Base-by-base conservation (phyloP, 2,329 filamentous ascomycete species). In the Ophiocordyceps australis region DNA sequence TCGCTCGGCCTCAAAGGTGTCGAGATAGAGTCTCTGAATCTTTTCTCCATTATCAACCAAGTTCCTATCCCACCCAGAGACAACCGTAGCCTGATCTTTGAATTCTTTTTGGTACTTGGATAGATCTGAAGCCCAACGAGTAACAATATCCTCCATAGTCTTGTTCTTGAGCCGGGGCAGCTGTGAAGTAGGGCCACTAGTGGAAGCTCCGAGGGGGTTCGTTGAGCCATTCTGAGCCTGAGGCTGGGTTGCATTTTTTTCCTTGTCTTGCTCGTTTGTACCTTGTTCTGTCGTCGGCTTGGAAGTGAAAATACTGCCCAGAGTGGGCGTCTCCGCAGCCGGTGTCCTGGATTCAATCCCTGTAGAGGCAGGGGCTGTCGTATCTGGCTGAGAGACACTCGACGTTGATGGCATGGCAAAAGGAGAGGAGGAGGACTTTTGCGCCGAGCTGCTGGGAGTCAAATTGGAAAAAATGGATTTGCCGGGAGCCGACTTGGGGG, bases 71-170 rank as follows among this genome's bases (percentile, higher is more conserved):
- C 91, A 98, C 23, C 68, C 64, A 9, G 83, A 78, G 10, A 95
- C 81, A 35, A 83, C 77, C 32, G 74, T 67, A 5, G 91, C 86
- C 48, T 95, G 83, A 18, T 76, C 67, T 46, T 91, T 83, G 57
- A 95, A 98, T 31, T 92, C 82, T 48, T 93, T 92, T 44, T 95
- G 86, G 45, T 98, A 94, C 44, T 92, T 91, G 27, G 83, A 78
- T 25, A 98, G 60, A 43, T 95, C 89, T 0, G 83, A 82, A 3
- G 89, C 89, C 89, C 89, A 98, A 17, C 83, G 74, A 4, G 82
- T 94, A 36, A 98, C 83, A 35, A 98, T 94, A 47, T 98, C 89
- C 43, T 98, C 89, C 79, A 98, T 94, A 1, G 86, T 93, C 57
- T 93, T 95, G 52, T 94, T 93, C 60, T 93, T 93, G 20, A 98